Base-by-base conservation (phyloP, 192 early-diverging fungal species). In the Umbelopsis sp. region DNA sequence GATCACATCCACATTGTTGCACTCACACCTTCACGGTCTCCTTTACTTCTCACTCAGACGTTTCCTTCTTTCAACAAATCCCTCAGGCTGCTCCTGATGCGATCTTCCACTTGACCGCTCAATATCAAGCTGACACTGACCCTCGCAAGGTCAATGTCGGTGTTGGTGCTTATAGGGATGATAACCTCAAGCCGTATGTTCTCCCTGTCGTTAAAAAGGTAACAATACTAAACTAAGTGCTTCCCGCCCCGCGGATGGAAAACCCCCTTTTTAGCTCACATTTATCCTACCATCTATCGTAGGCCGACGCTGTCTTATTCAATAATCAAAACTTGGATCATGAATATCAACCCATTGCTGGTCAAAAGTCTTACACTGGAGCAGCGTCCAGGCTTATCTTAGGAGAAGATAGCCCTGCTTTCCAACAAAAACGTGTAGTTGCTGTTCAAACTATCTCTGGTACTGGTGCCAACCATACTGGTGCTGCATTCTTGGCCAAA, bases 161-260 rank as follows among this genome's bases (percentile, higher is more conserved):
- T 74, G 94, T 99, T 7, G 97, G 97, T 65, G 97, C 97, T 17
- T 99, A 97, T 83, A 87, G 97, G 67, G 92, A 92, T 74, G 90
- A 97, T 73, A 76, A 91, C 4, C 92, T 95, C 72, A 94, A 97
- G 82, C 97, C 97, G 25, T 99, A 94, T 92, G 85, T 97, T 5
- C 88, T 99, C 10, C 95, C 95, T 17, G 95, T 96, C 25, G 96
- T 99, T 21, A 86, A 83, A 73, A 96, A 96, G 90, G 93, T 93
- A 78, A 65, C n/a, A n/a, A n/a, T n/a, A n/a, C n/a, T n/a, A n/a
- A n/a, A n/a, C n/a, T n/a, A n/a, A n/a, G n/a, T n/a, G n/a, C n/a
- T n/a, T n/a, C n/a, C n/a, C n/a, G n/a, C n/a, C n/a, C n/a, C n/a
- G n/a, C n/a, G n/a, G n/a, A n/a, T n/a, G n/a, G n/a, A n/a, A n/a